phyloP scores from a whole-genome alignment of 495 filamentous ascomycete genomes.

The Penicillium egyptiacum region DNA sequence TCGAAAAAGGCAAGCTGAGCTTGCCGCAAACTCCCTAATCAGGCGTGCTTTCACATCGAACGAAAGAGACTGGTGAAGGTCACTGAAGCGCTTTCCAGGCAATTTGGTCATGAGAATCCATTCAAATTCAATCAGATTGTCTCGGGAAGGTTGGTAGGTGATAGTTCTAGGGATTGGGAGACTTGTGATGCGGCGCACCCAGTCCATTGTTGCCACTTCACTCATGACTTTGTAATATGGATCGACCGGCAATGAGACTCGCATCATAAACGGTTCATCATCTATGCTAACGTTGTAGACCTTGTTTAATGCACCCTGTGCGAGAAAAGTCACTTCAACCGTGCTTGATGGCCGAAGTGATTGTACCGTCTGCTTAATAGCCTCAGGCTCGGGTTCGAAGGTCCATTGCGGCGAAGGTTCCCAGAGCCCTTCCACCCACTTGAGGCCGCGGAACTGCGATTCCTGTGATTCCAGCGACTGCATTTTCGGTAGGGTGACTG shows the following conservation, averaged over 20 bases:
- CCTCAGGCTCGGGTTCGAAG: conserved; percentile 1
- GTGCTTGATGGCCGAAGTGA: conserved; percentile 6
- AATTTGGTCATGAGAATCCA: conserved; percentile 59
- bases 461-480: not conserved
- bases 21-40: not conserved
- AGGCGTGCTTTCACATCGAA: conserved; percentile 10
- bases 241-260: conserved; percentile 54
- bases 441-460: not conserved
- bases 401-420: conserved; percentile 7
- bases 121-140: conserved; percentile 55
- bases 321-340: conserved; percentile 9
- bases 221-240: conserved; percentile 52
- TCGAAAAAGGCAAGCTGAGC: not conserved
- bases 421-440: not conserved
- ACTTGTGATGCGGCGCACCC: conserved; percentile 43
- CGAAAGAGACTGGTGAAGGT: conserved; percentile 42
- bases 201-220: conserved; percentile 56
- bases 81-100: conserved; percentile 38
- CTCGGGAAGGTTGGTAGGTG: conserved; percentile 44
- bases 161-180: conserved; percentile 54
- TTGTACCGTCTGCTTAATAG: conserved; percentile 15
- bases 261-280: conserved; percentile 39
- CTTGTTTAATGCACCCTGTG: conserved; percentile 16
- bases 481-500: not conserved
- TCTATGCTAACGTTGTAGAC: conserved; percentile 12